Evolutionary conservation across 768 basidiomycete species (phyloP), one percentile per base, ranked within the genome.

Genomic region (Coprinopsis strossmayeri): DNA sequence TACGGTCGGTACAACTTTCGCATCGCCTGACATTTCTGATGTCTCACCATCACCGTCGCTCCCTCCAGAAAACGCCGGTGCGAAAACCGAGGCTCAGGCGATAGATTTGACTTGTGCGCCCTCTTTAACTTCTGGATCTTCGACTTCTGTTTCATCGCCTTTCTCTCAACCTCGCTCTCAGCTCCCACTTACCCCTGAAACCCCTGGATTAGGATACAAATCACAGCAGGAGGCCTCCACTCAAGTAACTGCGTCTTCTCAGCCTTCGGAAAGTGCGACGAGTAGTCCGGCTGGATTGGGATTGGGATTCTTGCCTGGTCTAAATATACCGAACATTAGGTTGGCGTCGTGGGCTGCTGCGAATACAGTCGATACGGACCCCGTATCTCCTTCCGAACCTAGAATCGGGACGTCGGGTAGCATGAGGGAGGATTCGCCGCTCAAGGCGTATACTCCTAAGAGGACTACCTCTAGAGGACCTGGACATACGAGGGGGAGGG

Each of bases 291-390:
- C 23, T 25, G 40, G 40, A 9, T 42, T 42, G 21, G 40, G 40
- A 24, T 23, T 42, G 18, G 40, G 40, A 18, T 42, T 42, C 23
- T 9, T 42, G 23, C 40, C 40, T 24, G n/a, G n/a, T n/a, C n/a
- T n/a, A n/a, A 38, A 20, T 38, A 38, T 38, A 38, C 37, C 37
- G 7, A 38, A 38, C 18, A 42, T 42, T 21, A 23, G 40, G 11
- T 25, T 42, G 40, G 40, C 40, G 23, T 42, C 40, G 40, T 42
- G 40, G 40, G 40, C 40, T 5, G 5, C 40, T 18, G 25, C 40
- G 40, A 42, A 42, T 17, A n/a, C n/a, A n/a, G 18, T 42, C 5
- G 23, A 9, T 18, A 42, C 25, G 40, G 40, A 42, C 23, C 40
- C 40, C 11, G 40, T 42, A 4, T 25, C 40, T 4, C 40, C 40